Conservation (phyloP, 306 rosid species). For the Dalbergia cochinchinensis region DNA sequence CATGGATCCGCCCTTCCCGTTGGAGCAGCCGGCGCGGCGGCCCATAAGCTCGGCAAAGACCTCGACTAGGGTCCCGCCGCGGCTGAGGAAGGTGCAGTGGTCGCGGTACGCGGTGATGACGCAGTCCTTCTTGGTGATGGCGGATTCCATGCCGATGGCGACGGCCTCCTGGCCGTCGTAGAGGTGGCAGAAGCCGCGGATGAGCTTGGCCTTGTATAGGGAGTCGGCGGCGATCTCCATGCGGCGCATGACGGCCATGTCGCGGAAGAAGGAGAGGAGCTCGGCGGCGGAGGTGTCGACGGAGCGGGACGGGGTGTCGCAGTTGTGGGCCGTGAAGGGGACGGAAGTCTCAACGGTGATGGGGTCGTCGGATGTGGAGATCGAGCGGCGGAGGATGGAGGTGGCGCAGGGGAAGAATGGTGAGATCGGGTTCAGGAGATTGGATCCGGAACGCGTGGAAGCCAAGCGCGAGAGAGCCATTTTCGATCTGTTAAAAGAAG, state of each 20-base stretch:
- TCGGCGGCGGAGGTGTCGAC: constrained; percentile 67
- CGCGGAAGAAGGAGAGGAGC: constrained; percentile 65
- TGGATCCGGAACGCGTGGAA: constrained; percentile 51
- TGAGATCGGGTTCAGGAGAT: constrained; percentile 57
- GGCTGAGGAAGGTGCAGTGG: constrained; percentile 73
- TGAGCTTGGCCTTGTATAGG: constrained; percentile 86
- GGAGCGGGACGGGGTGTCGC: constrained; percentile 75
- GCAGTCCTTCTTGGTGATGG: constrained; percentile 71
- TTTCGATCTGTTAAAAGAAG: constrained; percentile 34
- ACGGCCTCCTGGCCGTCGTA: constrained; percentile 95
- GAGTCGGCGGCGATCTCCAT: constrained; percentile 93
- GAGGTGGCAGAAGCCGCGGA: constrained; percentile 90
- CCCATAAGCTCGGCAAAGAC: constrained; percentile 83
- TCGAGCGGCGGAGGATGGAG: constrained; percentile 55
- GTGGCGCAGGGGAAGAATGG: constrained; percentile 46
- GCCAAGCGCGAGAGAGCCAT: constrained; percentile 67
- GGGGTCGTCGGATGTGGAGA: constrained; percentile 55
- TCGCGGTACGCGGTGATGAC: constrained; percentile 85
- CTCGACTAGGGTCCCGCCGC: constrained; percentile 76
- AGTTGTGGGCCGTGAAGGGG: constrained; percentile 74
- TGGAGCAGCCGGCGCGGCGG: constrained; percentile 76
- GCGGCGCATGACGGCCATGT: constrained; percentile 82
- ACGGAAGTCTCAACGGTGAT: constrained; percentile 72
- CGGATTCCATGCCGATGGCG: constrained; percentile 88
- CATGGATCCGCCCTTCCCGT: constrained; percentile 91